Conservation (phyloP, 345 rosid species). For the Microcos paniculata region DNA sequence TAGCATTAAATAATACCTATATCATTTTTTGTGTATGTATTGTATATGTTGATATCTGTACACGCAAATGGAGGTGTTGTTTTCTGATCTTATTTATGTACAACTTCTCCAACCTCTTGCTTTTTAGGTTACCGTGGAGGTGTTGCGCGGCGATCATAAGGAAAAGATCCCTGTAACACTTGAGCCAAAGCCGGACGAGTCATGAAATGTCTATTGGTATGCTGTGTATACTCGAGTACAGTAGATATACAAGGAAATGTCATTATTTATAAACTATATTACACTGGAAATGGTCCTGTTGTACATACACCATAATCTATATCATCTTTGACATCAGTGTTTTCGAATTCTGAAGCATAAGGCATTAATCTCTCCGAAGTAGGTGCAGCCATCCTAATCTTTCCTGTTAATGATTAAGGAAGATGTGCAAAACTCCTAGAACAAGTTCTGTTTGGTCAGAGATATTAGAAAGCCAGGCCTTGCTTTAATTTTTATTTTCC, state of each 20-base stretch:
- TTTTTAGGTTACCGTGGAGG: slow-evolving; percentile 75
- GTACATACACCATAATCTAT: slow-evolving; percentile 33
- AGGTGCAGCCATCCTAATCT: background rate
- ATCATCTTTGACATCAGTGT: background rate
- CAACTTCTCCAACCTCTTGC: background rate
- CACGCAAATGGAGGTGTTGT: background rate
- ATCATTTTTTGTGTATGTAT: background rate
- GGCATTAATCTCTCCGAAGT: background rate
- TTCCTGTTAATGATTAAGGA: background rate
- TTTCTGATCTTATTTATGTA: background rate
- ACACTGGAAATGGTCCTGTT: slow-evolving; percentile 13
- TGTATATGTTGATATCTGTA: background rate
- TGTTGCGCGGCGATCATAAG: slow-evolving; percentile 88
- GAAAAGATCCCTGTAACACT: slow-evolving; percentile 84
- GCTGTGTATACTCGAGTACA: slow-evolving; percentile 17
- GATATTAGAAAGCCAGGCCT: too few species aligned
- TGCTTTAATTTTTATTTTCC: background rate
- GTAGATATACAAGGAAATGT: slow-evolving; percentile 20
- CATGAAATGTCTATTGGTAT: slow-evolving; percentile 34
- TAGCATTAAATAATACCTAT: background rate
- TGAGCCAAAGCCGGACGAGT: slow-evolving; percentile 82
- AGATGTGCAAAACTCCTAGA: background rate
- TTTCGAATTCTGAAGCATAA: background rate
- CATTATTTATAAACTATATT: slow-evolving; percentile 22
- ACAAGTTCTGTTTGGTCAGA: background rate